Evolutionary conservation across 306 rosid genomes (phyloP), one percentile per base, ranked within the genome.

Genomic region (Medicago ruthenica): DNA sequence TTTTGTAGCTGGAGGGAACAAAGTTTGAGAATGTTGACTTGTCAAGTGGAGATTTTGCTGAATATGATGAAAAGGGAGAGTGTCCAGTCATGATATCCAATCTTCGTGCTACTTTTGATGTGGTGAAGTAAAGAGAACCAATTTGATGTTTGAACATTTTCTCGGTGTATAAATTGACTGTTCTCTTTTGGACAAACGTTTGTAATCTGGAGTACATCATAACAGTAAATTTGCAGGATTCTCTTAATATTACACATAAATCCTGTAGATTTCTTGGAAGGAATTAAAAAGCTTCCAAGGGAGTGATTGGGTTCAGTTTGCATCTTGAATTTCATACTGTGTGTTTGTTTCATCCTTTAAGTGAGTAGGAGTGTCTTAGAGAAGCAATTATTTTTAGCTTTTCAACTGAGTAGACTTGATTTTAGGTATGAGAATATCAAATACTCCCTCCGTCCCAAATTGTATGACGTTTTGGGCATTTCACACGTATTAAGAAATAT

Each of bases 21-120:
- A 87, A 80, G 63, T 95, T 92, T 85, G 91, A 87, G 48, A 45
- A 87, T 45, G 84, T 92, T 22, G 99, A 95, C 87, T 63, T 95
- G 83, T 89, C 93, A 16, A 88, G 73, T 53, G 92, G 85, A 48
- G 96, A 95, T 6, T 92, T 64, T 62, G 84, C 86, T n/a, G 99
- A 90, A 63, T 95, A 92, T 70, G 93, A 83, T 79, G 99, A 90
- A 90, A 90, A 92, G 87, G 97, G 98, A 74, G 92, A 86, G 83
- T 89, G 85, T 72, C 96, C 97, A 1, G 97, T 89, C 76, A 92
- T 87, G 99, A 83, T 92, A 76, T 90, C 96, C 71, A 85, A 81
- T 69, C 81, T 84, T 44, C 84, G 83, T 15, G 81, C 97, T 45
- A 86, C 81, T 31, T 92, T 95, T 86, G 87, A 84, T 8, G 91